phyloP scores from a whole-genome alignment of 345 rosid species.

The Orychophragmus violaceus region DNA sequence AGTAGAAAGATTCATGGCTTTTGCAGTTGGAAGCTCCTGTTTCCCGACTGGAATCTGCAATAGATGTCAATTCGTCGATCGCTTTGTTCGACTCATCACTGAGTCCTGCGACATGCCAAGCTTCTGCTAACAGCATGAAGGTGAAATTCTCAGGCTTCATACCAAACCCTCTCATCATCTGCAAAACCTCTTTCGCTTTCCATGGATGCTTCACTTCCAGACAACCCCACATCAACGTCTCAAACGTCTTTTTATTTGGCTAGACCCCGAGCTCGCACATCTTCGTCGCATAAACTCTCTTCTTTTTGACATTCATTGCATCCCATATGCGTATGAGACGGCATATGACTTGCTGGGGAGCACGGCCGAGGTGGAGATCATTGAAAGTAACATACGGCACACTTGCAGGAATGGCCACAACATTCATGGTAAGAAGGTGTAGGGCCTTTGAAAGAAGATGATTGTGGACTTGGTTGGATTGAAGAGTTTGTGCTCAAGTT shows the following conservation, averaged over 20 bases:
- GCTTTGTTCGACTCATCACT: slow-evolving; percentile 45
- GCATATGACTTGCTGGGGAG: too few relatives aligned
- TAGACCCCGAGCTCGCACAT: slow-evolving; percentile 48
- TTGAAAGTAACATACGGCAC: too few relatives aligned
- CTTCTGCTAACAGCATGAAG: slow-evolving; percentile 41
- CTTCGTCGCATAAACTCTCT: too few relatives aligned
- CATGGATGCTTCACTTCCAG: slow-evolving; percentile 51
- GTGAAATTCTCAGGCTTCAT: slow-evolving; percentile 51
- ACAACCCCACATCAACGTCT: slow-evolving; percentile 55
- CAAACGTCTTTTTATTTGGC: slow-evolving; percentile 56
- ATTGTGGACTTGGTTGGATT: slow-evolving; percentile 72
- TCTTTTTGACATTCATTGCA: slow-evolving; percentile 43
- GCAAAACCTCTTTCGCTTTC: slow-evolving; percentile 60
- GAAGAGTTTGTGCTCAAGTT: slow-evolving; percentile 69
- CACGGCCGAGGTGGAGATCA: too few relatives aligned
- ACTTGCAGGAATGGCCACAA: too few relatives aligned
- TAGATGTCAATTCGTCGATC: slow-evolving; percentile 24
- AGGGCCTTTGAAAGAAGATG: slow-evolving; percentile 69
- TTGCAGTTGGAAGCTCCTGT: slow-evolving; percentile 30
- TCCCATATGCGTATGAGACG: too few relatives aligned
- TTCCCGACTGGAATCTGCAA: slow-evolving; percentile 38
- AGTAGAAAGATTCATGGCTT: slow-evolving; percentile 34
- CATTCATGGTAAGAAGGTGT: slow-evolving; percentile 69
- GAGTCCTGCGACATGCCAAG: slow-evolving; percentile 53
- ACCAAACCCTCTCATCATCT: slow-evolving; percentile 45